A percentile compares a stretch with the other conserved stretches of the same genome.
These are phyloP conservation scores for Isoetes taiwanensis DNA, from an alignment of 75 land plant species.

Conservation along the genomic window DNA sequence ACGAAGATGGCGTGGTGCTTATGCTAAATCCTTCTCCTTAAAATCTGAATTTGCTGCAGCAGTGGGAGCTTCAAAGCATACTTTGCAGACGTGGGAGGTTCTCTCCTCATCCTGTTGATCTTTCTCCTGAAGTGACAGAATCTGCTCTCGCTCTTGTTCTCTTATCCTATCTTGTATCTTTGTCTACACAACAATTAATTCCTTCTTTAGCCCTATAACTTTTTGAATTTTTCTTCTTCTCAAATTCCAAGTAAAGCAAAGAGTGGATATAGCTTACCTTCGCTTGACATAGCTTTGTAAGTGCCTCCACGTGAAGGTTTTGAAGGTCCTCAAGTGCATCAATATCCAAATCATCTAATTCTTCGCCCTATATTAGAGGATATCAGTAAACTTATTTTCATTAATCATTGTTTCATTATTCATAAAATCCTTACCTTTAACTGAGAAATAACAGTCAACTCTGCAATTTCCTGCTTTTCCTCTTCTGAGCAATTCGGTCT, in stretches of 20 bases:
- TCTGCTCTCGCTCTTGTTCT: too few relatives aligned
- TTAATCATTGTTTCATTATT: not conserved
- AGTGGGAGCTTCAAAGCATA: constrained; percentile 4
- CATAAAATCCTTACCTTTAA: not conserved
- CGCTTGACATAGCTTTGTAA: constrained; percentile 1
- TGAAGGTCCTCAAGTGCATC: not conserved
- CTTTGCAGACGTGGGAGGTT: constrained; percentile 2
- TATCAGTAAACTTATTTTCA: too few relatives aligned
- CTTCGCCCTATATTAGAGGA: not conserved
- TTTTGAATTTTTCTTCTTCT: too few relatives aligned
- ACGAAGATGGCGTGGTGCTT: too few relatives aligned
- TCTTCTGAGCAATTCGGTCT: not conserved
- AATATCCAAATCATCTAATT: not conserved
- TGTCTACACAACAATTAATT: too few relatives aligned
- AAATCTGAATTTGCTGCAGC: too few relatives aligned
- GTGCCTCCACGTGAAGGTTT: constrained; percentile 1
- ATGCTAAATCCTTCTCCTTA: too few relatives aligned
- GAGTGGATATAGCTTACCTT: too few relatives aligned
- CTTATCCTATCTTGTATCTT: too few relatives aligned
- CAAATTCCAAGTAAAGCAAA: too few relatives aligned
- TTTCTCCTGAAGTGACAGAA: too few relatives aligned
- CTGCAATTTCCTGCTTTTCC: not conserved
- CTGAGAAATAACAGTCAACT: not conserved
- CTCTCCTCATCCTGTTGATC: constrained; percentile 5
- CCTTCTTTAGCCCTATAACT: too few relatives aligned